Conservation (phyloP, 176 grass and related monocot species). For the Alloteropsis semialata region DNA sequence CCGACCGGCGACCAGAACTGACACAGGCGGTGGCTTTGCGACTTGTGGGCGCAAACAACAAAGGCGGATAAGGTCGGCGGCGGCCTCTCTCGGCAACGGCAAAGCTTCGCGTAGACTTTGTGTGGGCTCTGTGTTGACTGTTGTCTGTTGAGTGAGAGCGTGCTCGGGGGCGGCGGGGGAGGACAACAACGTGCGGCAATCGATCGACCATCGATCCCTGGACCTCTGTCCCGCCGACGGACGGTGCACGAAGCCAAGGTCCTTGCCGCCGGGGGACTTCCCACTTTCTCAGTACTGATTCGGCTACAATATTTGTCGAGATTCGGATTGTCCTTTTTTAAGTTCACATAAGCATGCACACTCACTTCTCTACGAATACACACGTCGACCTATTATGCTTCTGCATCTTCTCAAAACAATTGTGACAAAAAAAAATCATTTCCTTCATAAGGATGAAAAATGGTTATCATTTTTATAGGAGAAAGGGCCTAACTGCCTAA, state of each 20-base stretch:
- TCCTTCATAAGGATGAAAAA: too few species aligned
- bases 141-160: neutral
- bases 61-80: neutral
- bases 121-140: neutral
- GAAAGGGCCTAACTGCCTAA: too few species aligned
- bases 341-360: too few species aligned
- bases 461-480: too few species aligned
- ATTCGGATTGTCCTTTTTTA: too few species aligned
- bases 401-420: too few species aligned
- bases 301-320: too few species aligned
- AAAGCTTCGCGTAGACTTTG: neutral
- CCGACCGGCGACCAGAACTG: neutral
- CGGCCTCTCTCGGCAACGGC: neutral
- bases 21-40: neutral
- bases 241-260: neutral
- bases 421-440: too few species aligned
- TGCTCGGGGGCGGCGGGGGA: neutral
- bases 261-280: neutral
- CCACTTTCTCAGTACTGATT: too few species aligned
- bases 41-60: neutral
- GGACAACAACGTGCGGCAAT: neutral
- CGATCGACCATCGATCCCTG: neutral
- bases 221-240: neutral
- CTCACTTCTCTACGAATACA: too few species aligned
- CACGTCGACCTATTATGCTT: too few species aligned